phyloP scores from a whole-genome alignment of 2,329 filamentous ascomycete genomes.

The Trichophyton rubrum region DNA sequence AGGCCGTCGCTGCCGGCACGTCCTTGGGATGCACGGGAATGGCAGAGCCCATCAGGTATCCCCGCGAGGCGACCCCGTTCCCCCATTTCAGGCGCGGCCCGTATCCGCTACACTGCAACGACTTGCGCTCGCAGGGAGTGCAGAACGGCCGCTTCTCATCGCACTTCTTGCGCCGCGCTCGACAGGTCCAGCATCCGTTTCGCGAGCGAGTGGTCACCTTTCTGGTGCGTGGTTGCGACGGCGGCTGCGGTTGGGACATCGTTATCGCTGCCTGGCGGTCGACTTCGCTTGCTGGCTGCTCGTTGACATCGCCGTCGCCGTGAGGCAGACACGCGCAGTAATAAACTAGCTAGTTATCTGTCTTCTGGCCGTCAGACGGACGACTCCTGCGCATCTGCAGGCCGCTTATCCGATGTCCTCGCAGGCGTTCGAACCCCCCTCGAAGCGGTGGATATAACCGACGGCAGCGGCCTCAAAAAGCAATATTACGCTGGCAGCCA shows the following conservation, averaged over 20 bases:
- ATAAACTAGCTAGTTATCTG: not conserved
- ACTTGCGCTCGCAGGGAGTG: slow-evolving; percentile 9
- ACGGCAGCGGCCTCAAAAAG: not conserved
- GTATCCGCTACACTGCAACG: slow-evolving; percentile 11
- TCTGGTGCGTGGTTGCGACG: not conserved
- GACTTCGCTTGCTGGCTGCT: too few species aligned
- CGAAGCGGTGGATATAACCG: not conserved
- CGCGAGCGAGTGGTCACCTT: slow-evolving; percentile 11
- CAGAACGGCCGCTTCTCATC: slow-evolving; percentile 12
- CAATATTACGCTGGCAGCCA: not conserved
- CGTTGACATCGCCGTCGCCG: too few species aligned
- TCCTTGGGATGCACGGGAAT: slow-evolving; percentile 5
- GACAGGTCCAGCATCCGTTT: slow-evolving; percentile 13
- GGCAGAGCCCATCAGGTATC: slow-evolving; percentile 10
- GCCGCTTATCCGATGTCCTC: not conserved
- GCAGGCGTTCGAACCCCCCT: not conserved
- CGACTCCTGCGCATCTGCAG: not conserved
- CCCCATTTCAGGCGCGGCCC: slow-evolving; percentile 12
- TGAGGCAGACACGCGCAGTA: not conserved
- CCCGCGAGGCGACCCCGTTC: slow-evolving; percentile 11
- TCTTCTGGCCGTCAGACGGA: not conserved
- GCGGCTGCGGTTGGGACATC: not conserved
- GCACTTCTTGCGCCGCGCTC: slow-evolving; percentile 12
- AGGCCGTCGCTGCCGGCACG: not conserved
- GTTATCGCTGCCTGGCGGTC: not conserved